A percentile compares a stretch with the other conserved stretches of the same genome.
phyloP scores from a whole-genome alignment of 768 basidiomycete genomes.

The Leucocoprinus leucothites region DNA sequence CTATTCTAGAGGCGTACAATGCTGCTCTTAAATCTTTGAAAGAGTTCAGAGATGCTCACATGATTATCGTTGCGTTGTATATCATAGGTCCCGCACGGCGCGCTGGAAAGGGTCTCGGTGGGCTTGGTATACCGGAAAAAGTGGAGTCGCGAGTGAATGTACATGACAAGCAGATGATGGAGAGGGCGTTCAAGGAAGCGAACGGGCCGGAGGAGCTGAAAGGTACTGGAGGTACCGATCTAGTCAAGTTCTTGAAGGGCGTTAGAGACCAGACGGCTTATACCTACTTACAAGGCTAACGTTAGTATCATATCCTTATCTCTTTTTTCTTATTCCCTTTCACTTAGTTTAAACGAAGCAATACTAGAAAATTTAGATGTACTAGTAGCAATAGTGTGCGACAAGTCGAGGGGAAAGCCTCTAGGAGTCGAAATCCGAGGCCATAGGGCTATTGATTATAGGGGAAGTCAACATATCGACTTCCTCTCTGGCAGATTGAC shows the following conservation, averaged over 20 bases:
- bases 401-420: no score
- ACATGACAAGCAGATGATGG: not conserved
- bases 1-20: conserved; percentile 59
- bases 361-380: no score
- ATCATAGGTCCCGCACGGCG: conserved; percentile 67
- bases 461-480: no score
- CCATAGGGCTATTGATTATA: no score
- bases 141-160: conserved; percentile 5
- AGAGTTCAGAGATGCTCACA: conserved; percentile 72
- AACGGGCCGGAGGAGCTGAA: conserved; percentile 33
- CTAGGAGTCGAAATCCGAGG: no score
- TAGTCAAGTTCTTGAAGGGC: conserved; percentile 73
- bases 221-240: conserved; percentile 78
- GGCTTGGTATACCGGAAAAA: not conserved
- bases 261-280: conserved; percentile 59
- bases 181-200: conserved; percentile 13
- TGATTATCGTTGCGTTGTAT: conserved; percentile 71
- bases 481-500: no score
- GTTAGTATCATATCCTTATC: not conserved
- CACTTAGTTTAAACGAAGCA: no score
- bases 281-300: not conserved
- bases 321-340: no score
- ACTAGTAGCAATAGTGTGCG: no score
- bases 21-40: conserved; percentile 61
- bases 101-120: not conserved